Conservation (phyloP, 495 filamentous ascomycete species). For the Copromyces sp. region DNA sequence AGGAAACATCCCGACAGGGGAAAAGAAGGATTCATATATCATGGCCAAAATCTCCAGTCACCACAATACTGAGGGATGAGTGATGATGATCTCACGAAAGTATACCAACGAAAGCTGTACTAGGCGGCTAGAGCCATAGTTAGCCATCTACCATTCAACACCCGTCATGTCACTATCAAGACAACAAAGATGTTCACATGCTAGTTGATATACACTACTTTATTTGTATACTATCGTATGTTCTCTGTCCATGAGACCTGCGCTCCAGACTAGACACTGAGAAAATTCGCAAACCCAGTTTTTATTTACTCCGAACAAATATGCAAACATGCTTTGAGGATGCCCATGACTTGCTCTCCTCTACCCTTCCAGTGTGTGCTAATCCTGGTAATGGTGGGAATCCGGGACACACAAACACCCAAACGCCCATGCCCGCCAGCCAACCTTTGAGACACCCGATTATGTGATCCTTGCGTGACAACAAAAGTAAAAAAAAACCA, state of each 20-base stretch:
- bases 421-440: not conserved
- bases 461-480: not conserved
- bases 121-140: not conserved
- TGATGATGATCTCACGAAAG: not conserved
- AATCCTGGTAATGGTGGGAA: not conserved
- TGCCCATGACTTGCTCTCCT: not conserved
- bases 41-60: too few relatives aligned
- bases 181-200: not conserved
- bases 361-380: not conserved
- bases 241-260: not conserved
- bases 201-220: not conserved
- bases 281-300: not conserved
- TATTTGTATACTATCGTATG: not conserved
- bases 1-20: not conserved
- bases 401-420: not conserved
- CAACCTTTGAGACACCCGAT: not conserved
- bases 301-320: not conserved
- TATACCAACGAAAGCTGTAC: not conserved
- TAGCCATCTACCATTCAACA: not conserved
- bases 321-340: not conserved
- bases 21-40: too few relatives aligned
- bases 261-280: not conserved
- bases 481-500: not conserved
- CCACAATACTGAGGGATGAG: too few relatives aligned
- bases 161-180: not conserved